Conservation (phyloP, 495 filamentous ascomycete genomes). For the Podospora pseudocomata region DNA sequence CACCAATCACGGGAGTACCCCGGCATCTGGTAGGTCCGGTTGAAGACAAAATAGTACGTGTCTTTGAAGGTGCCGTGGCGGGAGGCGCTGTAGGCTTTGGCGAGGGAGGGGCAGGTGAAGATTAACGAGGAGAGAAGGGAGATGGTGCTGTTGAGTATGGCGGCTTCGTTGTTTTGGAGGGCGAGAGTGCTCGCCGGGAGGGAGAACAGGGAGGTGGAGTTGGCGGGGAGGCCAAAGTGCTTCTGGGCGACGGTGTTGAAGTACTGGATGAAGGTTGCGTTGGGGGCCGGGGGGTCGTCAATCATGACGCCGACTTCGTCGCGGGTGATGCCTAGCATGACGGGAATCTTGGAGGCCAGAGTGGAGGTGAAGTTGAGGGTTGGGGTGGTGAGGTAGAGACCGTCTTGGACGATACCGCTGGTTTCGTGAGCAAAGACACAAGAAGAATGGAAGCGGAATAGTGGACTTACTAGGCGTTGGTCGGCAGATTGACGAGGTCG, state of each 20-base stretch:
- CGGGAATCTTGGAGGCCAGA: constrained; percentile 21
- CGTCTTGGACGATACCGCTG: constrained; percentile 35
- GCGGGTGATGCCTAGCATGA: constrained; percentile 41
- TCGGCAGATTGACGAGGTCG: constrained; percentile 32
- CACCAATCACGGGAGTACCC: constrained; percentile 41
- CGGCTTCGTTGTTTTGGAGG: constrained; percentile 22
- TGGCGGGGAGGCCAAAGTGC: constrained; percentile 25
- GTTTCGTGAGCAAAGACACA: neutral
- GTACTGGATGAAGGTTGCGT: constrained; percentile 21
- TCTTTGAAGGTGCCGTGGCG: constrained; percentile 28
- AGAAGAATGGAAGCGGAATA: neutral
- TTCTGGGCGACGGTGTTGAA: constrained; percentile 17
- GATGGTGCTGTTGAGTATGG: constrained; percentile 23
- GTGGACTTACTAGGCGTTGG: constrained; percentile 31
- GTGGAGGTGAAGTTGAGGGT: constrained; percentile 30
- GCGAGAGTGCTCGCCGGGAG: neutral
- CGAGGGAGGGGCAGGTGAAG: constrained; percentile 39
- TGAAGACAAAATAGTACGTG: constrained; percentile 40
- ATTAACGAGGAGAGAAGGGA: constrained; percentile 36
- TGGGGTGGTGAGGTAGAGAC: constrained; percentile 31
- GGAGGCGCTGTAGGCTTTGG: constrained; percentile 34
- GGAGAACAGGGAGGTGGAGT: constrained; percentile 25
- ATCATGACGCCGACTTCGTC: constrained; percentile 39
- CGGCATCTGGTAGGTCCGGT: constrained; percentile 43
- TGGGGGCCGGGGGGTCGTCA: constrained; percentile 23